Conservation (phyloP, 176 grass and related monocot species). For the Hordeum vulgare region MorexV3_pseudomolecules_assembly NC_058520.1:83058114-83058613, state of each 20-base stretch:
- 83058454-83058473: not conserved
- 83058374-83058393: not conserved
- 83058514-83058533: constrained; percentile 3
- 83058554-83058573: constrained; percentile 51
- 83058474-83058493: not conserved
- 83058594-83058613: constrained; percentile 37
- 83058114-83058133: no score
- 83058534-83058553: constrained; percentile 62
- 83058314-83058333: not conserved
- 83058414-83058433: not conserved
- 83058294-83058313: not conserved
- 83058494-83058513: not conserved
- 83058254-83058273: no score
- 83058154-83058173: no score
- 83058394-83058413: no score
- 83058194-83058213: no score
- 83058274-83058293: no score
- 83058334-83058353: not conserved
- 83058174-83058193: no score
- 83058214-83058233: no score
- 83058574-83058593: constrained; percentile 36
- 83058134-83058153: no score
- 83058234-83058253: no score
- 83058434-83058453: not conserved
- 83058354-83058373: not conserved